Conservation (phyloP, 805 yeast genomes). For the Wickerhamia fluorescens region DNA sequence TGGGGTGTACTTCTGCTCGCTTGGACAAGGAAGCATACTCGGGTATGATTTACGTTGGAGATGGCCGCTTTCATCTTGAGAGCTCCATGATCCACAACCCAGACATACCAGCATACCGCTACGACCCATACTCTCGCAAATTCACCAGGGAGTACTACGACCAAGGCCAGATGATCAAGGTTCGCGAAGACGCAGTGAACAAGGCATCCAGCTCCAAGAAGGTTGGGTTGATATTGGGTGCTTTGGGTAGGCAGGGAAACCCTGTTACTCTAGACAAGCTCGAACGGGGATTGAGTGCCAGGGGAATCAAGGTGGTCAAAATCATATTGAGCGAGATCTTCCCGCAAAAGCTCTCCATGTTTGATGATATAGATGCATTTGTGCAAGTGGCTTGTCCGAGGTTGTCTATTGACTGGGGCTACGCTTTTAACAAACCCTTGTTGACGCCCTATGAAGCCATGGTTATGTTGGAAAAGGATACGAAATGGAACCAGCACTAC, state of each 20-base stretch:
- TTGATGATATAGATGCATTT: constrained; percentile 90
- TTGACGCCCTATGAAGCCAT: constrained; percentile 94
- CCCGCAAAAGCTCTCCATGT: constrained; percentile 86
- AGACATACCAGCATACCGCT: constrained; percentile 80
- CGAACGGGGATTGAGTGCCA: constrained; percentile 43
- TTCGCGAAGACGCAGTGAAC: constrained; percentile 67
- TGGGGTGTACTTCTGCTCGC: constrained; percentile 92
- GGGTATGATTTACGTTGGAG: constrained; percentile 90
- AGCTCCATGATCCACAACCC: constrained; percentile 98
- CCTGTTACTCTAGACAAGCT: constrained; percentile 65
- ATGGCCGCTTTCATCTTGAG: constrained; percentile 93
- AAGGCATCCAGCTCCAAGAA: constrained; percentile 55
- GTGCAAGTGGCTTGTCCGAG: constrained; percentile 98
- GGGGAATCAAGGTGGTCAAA: constrained; percentile 66
- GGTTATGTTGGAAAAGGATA: constrained; percentile 75
- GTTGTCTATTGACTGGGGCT: constrained; percentile 96
- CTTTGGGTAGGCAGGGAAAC: constrained; percentile 93
- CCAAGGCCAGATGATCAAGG: constrained; percentile 70
- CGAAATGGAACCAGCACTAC: constrained; percentile 50
- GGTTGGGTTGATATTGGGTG: constrained; percentile 84
- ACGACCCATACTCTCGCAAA: constrained; percentile 90
- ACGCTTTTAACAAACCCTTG: constrained; percentile 87
- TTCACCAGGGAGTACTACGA: constrained; percentile 87
- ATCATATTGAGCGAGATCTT: constrained; percentile 88
- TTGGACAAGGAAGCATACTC: constrained; percentile 56